Evolutionary conservation across 1,139 yeast genomes (phyloP), one percentile per base, ranked within the genome.

Genomic region (Lodderomyces theae): DNA sequence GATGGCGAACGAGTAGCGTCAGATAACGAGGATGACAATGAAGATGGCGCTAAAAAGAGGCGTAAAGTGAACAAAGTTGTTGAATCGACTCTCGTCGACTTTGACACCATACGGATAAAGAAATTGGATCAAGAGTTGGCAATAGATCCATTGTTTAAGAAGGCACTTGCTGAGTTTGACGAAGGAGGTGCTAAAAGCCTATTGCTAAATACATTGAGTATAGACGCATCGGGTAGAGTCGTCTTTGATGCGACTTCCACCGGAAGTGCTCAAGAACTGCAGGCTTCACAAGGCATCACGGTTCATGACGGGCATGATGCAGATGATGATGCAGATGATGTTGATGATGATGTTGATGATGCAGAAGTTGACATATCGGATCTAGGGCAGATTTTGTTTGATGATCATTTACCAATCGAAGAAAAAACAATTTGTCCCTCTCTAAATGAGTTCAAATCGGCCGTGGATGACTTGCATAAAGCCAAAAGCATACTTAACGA

Each of bases 151-250:
- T 69, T 90, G 39, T 88, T 90, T 62, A 84, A 87, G 48, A 88
- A 88, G 54, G 90, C 95, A 38, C 71, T 90, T 38, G 87, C 96
- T 0, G 96, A 89, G 46, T 90, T 89, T 54, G 97, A 90, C 59
- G 96, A 90, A 63, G 96, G 97, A 28, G 97, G 97, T 5, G 90
- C 97, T 8, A 87, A 84, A 53, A 86, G 95, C 40, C 66, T 90
- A 42, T 64, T 90, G 38, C 64, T 88, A 52, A 89, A 88, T 51
- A 80, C 90, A 1, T 70, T 90, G 42, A 68, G 67, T 41, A 72
- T 82, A 15, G 86, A 82, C 50, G 48, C 61, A 4, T 57, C 69
- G 1, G 87, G 89, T 0, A 59, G 85, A 41, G 79, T 84, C n/a
- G 75, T 80, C 1, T 80, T 82, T 52, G 88, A 81, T 51, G 77